phyloP scores from a whole-genome alignment of 805 yeast species.

The Jamesozyma jinghongensis region DNA sequence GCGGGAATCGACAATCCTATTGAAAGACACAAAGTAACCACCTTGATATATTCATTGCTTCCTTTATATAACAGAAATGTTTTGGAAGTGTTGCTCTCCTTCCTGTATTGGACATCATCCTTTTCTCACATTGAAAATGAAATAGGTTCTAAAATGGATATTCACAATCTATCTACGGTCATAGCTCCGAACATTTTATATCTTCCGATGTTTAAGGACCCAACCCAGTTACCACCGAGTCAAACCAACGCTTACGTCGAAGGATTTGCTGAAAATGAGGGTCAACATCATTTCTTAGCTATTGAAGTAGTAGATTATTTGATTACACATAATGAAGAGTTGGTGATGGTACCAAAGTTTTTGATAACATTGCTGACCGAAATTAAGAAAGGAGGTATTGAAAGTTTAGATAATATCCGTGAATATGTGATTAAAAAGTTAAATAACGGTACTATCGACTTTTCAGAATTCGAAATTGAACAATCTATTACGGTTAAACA shows the following conservation, averaged over 20 bases:
- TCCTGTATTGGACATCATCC: slow-evolving; percentile 91
- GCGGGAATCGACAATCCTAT: slow-evolving; percentile 44
- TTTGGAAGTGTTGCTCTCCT: slow-evolving; percentile 74
- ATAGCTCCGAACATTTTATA: slow-evolving; percentile 85
- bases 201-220: slow-evolving; percentile 16
- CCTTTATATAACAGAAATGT: slow-evolving; percentile 78
- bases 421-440: slow-evolving; percentile 12
- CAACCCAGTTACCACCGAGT: slow-evolving; percentile 12
- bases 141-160: slow-evolving; percentile 90
- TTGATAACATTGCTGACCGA: slow-evolving; percentile 41
- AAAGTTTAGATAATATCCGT: slow-evolving; percentile 14
- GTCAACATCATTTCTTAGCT: slow-evolving; percentile 76
- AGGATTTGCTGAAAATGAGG: slow-evolving; percentile 35
- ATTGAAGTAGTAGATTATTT: slow-evolving; percentile 83
- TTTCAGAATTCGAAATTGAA: slow-evolving; percentile 21
- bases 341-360: slow-evolving; percentile 67
- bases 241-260: slow-evolving; percentile 26
- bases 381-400: slow-evolving; percentile 9
- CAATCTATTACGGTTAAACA: slow-evolving; percentile 19
- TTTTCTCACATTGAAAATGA: slow-evolving; percentile 89
- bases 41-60: slow-evolving; percentile 65
- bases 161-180: slow-evolving; percentile 90
- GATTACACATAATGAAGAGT: slow-evolving; percentile 71
- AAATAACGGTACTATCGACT: slow-evolving; percentile 13
- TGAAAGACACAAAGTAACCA: slow-evolving; percentile 41